phyloP scores from a whole-genome alignment of 129 eudicot species.

The Lactuca sativa region DNA sequence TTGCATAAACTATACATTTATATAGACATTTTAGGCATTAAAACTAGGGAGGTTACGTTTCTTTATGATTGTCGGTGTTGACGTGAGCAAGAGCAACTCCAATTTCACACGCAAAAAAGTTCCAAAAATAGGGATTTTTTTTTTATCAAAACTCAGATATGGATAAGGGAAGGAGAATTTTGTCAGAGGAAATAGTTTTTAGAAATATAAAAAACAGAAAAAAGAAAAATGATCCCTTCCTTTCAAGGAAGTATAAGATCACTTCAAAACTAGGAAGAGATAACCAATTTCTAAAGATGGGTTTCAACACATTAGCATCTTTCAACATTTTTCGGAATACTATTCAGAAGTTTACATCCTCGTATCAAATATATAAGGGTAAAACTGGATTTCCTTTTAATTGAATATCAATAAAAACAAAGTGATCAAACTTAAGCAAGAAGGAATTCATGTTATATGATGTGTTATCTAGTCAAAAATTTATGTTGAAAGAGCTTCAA shows the following conservation, averaged over 20 bases:
- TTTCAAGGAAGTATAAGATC: not conserved
- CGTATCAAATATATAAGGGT: not conserved
- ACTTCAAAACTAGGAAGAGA: not conserved
- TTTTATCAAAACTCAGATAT: constrained; percentile 4
- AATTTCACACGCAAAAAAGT: not conserved
- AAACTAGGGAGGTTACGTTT: constrained; percentile 3
- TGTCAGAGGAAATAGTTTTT: not conserved
- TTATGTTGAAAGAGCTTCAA: not conserved
- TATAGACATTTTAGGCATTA: not conserved
- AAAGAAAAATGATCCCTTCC: not conserved
- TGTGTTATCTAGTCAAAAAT: not conserved
- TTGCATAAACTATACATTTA: not conserved
- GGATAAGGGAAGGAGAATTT: constrained; percentile 12
- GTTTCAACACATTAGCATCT: not conserved
- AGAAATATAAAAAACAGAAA: not conserved
- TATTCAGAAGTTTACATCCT: not conserved
- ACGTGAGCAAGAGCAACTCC: not conserved
- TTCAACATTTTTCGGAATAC: not conserved
- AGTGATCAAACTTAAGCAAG: not conserved
- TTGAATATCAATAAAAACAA: constrained; percentile 1
- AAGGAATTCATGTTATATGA: not conserved
- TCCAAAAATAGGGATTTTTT: not conserved
- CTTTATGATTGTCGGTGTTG: constrained; percentile 15
- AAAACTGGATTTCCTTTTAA: not conserved
- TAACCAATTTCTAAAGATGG: constrained; percentile 12